phyloP scores from a whole-genome alignment of 2,329 filamentous ascomycete species.

The Dactylonectria estremocensis region DNA sequence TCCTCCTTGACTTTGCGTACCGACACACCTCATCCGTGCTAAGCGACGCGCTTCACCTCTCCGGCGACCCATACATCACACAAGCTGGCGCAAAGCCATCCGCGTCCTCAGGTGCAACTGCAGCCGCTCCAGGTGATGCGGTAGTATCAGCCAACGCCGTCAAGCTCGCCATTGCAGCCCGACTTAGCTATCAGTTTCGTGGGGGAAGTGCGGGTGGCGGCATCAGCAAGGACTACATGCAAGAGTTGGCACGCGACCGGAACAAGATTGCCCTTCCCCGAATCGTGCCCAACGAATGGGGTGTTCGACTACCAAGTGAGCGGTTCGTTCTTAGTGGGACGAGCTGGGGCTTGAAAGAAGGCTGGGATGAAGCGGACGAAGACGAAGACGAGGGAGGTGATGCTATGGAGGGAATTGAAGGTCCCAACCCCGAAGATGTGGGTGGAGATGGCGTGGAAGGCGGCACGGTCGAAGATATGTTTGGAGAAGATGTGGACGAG shows the following conservation, averaged over 20 bases:
- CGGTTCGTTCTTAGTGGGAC: conserved; percentile 78
- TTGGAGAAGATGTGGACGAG: conserved; percentile 69
- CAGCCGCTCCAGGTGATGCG: conserved; percentile 65
- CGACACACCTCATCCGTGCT: conserved; percentile 82
- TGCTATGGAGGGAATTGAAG: conserved; percentile 66
- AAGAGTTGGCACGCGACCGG: conserved; percentile 79
- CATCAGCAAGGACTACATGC: conserved; percentile 81
- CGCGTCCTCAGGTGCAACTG: conserved; percentile 64
- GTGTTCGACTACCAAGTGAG: conserved; percentile 76
- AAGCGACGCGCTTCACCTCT: conserved; percentile 78
- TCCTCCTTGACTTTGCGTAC: conserved; percentile 90
- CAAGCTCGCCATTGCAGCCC: conserved; percentile 79
- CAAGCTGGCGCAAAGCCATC: conserved; percentile 69
- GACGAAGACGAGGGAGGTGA: conserved; percentile 62
- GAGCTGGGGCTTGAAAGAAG: conserved; percentile 74
- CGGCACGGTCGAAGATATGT: conserved; percentile 69
- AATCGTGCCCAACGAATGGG: conserved; percentile 77
- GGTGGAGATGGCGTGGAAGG: conserved; percentile 65
- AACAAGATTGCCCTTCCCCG: conserved; percentile 78
- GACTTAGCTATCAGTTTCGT: conserved; percentile 79
- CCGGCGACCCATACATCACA: conserved; percentile 76
- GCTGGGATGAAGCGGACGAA: conserved; percentile 67
- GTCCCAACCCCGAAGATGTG: conserved; percentile 58
- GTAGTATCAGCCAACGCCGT: conserved; percentile 77
- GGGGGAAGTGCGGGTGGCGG: conserved; percentile 67